Percentiles rank a stretch among this genome's conserved stretches.
phyloP scores from a whole-genome alignment of 1,139 yeast species.

The Pichia sp. region DNA sequence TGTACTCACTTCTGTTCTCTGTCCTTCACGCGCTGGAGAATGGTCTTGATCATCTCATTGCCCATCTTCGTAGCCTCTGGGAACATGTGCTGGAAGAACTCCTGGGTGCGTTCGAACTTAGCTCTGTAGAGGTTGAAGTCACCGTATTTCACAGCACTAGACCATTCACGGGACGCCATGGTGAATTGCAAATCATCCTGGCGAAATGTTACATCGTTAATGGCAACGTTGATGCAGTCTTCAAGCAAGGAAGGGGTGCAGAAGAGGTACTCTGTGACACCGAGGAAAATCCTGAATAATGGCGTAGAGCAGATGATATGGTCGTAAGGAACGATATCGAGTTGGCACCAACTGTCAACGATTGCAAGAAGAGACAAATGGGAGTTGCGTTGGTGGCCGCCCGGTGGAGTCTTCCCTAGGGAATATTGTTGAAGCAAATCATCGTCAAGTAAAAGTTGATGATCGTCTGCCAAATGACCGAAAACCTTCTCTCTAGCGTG shows the following conservation, averaged over 20 bases:
- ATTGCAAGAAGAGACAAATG: conserved; percentile 84
- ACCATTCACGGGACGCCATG: conserved; percentile 79
- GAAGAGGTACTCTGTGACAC: conserved; percentile 88
- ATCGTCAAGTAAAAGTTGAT: conserved; percentile 68
- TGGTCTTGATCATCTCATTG: conserved; percentile 94
- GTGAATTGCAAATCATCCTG: conserved; percentile 84
- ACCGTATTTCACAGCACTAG: conserved; percentile 70
- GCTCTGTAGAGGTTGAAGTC: conserved; percentile 64
- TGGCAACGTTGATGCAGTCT: conserved; percentile 67
- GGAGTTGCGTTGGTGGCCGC: conserved; percentile 68
- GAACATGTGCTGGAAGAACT: conserved; percentile 77
- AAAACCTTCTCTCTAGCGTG: conserved; percentile 73
- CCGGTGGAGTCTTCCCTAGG: conserved; percentile 67
- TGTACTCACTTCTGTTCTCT: conserved; percentile 18
- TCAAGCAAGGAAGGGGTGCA: conserved; percentile 78
- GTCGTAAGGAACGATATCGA: conserved; percentile 86
- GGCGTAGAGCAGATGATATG: conserved; percentile 98
- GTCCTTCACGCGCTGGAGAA: conserved; percentile 46
- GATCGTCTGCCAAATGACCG: conserved; percentile 48
- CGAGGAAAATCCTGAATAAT: conserved; percentile 80
- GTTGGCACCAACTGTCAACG: conserved; percentile 87
- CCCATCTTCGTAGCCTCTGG: conserved; percentile 86
- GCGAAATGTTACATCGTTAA: conserved; percentile 61
- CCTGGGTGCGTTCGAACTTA: conserved; percentile 72
- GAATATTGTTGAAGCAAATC: conserved; percentile 74